Evolutionary conservation across 257 asterid species (phyloP).

Genomic region (Sherardia arvensis): DNA sequence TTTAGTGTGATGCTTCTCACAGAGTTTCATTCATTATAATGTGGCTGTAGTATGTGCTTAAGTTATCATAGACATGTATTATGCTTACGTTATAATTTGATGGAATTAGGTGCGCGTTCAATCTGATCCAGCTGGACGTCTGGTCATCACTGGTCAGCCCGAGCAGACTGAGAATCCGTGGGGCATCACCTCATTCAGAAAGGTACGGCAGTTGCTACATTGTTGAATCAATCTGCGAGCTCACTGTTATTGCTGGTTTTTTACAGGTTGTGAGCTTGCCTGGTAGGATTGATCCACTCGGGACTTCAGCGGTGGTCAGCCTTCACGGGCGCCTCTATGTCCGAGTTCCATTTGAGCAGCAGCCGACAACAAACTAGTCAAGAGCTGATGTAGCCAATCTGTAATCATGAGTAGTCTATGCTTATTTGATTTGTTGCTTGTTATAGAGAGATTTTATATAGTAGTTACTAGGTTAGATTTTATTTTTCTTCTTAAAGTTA

Average conservation of each 20-base stretch:
- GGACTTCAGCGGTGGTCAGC: slow-evolving; percentile 91
- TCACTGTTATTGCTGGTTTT: not conserved
- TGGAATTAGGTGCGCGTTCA: slow-evolving; percentile 75
- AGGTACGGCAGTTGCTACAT: slow-evolving; percentile 41
- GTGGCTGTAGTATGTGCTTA: not conserved
- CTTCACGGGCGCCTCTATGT: slow-evolving; percentile 79
- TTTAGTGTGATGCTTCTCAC: slow-evolving; percentile 3
- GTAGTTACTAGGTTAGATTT: not conserved
- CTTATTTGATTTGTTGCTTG: not conserved
- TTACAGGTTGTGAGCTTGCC: slow-evolving; percentile 76
- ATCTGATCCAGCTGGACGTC: slow-evolving; percentile 89
- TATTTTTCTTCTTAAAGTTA: no score
- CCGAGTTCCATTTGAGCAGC: slow-evolving; percentile 84
- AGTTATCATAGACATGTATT: not conserved
- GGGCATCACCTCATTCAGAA: slow-evolving; percentile 82
- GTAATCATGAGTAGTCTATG: not conserved
- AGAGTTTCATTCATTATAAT: not conserved
- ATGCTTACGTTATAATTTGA: not conserved
- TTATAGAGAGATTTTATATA: no score
- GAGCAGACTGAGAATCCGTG: slow-evolving; percentile 85
- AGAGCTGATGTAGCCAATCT: not conserved
- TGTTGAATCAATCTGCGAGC: not conserved
- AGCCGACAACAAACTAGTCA: slow-evolving; percentile 21
- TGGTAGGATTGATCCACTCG: slow-evolving; percentile 72
- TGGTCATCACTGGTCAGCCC: slow-evolving; percentile 90